Conservation (phyloP, 106 monocot genomes). For the Triglochin maritima region DNA sequence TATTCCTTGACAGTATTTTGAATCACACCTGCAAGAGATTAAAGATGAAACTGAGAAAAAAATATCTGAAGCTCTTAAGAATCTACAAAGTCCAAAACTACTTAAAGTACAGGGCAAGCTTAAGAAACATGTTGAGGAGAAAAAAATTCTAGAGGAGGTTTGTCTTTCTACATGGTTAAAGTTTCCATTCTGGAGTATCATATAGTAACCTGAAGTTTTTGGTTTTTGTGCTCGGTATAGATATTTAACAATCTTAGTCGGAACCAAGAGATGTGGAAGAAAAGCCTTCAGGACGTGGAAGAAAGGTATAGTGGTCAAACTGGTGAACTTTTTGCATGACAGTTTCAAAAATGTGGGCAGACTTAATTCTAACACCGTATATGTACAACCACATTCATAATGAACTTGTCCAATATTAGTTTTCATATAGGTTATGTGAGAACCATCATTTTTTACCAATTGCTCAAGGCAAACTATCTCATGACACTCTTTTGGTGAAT, state of each 20-base stretch:
- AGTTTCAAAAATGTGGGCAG: neutral
- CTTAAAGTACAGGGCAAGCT: constrained; percentile 67
- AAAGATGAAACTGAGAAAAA: constrained; percentile 66
- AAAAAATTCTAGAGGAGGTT: constrained; percentile 73
- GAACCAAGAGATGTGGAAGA: constrained; percentile 60
- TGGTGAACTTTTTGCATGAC: neutral
- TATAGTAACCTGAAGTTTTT: neutral
- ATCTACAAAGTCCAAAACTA: constrained; percentile 35
- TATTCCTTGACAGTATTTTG: constrained; percentile 49
- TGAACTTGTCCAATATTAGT: neutral
- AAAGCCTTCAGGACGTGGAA: constrained; percentile 39
- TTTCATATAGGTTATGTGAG: neutral
- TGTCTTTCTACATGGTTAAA: constrained; percentile 3
- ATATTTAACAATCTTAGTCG: constrained; percentile 62
- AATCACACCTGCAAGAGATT: constrained; percentile 51
- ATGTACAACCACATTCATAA: neutral
- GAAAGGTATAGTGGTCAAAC: constrained; percentile 30
- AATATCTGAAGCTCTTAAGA: constrained; percentile 53
- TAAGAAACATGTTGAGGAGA: constrained; percentile 49
- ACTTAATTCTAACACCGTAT: neutral
- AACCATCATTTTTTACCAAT: neutral
- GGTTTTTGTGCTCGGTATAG: constrained; percentile 14
- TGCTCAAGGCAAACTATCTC: neutral
- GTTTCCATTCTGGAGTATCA: too few species aligned
- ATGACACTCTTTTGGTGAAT: neutral